These are phyloP conservation scores for Mucuna pruriens DNA, from an alignment of 306 rosid species.

Conservation along the genomic window DNA sequence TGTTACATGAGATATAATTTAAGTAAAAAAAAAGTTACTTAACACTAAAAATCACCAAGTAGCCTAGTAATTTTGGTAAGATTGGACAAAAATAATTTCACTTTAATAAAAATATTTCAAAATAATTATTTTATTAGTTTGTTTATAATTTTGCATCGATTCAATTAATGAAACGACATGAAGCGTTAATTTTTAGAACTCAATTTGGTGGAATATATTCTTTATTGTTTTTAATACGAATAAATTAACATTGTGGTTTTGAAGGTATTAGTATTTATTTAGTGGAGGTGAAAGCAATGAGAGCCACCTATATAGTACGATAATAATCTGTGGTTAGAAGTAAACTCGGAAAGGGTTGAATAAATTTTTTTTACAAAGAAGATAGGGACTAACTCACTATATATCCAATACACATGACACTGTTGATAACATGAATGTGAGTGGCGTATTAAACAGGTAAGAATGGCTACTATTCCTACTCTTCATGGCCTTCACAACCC, in stretches of 20 bases:
- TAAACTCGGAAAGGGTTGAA: constrained; percentile 10
- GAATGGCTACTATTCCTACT: constrained; percentile 63
- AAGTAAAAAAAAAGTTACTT: too few species aligned
- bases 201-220: background rate
- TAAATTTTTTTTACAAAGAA: background rate
- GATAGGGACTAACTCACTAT: constrained; percentile 15
- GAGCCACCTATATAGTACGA: constrained; percentile 25
- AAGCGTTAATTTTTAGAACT: background rate
- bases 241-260: background rate
- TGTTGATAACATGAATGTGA: too few species aligned
- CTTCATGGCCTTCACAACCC: constrained; percentile 51
- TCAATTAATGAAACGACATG: too few species aligned
- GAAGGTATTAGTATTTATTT: background rate
- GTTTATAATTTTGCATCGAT: too few species aligned
- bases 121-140: too few species aligned
- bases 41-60: too few species aligned
- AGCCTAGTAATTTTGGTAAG: too few species aligned
- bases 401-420: too few species aligned
- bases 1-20: too few species aligned
- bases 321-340: constrained; percentile 40
- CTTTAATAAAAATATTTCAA: too few species aligned
- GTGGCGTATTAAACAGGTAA: background rate
- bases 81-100: too few species aligned
- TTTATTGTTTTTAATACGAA: background rate
- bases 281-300: background rate